Conservation (phyloP, 306 rosid genomes). For the Begonia masoniana region DNA sequence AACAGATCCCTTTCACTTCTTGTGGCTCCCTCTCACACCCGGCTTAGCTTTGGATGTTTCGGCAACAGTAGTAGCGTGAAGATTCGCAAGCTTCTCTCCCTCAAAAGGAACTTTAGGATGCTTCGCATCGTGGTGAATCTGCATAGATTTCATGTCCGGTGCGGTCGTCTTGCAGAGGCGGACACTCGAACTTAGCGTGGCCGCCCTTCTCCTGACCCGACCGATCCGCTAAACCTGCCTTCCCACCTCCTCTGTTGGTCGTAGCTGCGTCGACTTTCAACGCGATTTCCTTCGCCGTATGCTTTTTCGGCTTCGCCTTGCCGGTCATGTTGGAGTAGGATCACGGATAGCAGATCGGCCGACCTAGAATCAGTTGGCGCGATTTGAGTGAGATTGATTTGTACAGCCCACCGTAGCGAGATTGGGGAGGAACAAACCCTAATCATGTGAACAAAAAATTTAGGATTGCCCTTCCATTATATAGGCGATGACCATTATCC, state of each 20-base stretch:
- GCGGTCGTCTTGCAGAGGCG: slow-evolving; percentile 82
- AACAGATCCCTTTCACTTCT: slow-evolving; percentile 33
- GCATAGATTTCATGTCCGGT: slow-evolving; percentile 83
- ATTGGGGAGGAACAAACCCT: too few relatives aligned
- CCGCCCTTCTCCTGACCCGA: slow-evolving; percentile 69
- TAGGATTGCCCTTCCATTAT: too few relatives aligned
- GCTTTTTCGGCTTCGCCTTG: slow-evolving; percentile 99
- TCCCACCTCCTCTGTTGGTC: slow-evolving; percentile 94
- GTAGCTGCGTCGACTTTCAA: slow-evolving; percentile 82
- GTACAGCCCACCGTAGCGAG: too few relatives aligned
- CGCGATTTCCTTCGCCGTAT: slow-evolving; percentile 91
- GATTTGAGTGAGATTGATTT: too few relatives aligned
- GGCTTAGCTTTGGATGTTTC: slow-evolving; percentile 49
- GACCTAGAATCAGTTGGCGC: not conserved
- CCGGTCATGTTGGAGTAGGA: slow-evolving; percentile 55
- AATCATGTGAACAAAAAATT: too few relatives aligned
- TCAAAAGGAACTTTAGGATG: slow-evolving; percentile 81
- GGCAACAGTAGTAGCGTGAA: slow-evolving; percentile 13
- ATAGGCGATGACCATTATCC: too few relatives aligned
- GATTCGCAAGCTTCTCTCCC: slow-evolving; percentile 47
- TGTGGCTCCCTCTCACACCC: slow-evolving; percentile 80
- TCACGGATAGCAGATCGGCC: slow-evolving; percentile 10
- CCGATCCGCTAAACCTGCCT: slow-evolving; percentile 71
- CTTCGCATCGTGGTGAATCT: slow-evolving; percentile 89
- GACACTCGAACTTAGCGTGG: slow-evolving; percentile 95